Evolutionary conservation across 805 yeast species (phyloP).

Genomic region (Scheffersomyces ergatensis): DNA sequence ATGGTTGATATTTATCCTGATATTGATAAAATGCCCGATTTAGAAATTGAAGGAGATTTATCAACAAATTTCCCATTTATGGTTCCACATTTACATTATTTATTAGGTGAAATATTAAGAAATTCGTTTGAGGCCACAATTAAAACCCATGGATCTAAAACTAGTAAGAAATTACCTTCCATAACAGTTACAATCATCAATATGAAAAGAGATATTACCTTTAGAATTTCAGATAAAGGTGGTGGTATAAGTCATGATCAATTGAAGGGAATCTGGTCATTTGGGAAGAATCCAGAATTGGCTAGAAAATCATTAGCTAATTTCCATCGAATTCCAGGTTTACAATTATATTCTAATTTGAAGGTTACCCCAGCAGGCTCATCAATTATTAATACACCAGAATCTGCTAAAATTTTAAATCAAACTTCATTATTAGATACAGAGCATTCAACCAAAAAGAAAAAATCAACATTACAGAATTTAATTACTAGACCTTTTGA

Average conservation of each 20-base stretch:
- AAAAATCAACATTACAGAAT: constrained; percentile 55
- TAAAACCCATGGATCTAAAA: constrained; percentile 23
- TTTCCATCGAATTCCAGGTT: constrained; percentile 69
- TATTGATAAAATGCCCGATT: constrained; percentile 60
- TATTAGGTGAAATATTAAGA: constrained; percentile 83
- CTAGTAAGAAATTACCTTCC: constrained; percentile 54
- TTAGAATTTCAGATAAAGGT: constrained; percentile 84
- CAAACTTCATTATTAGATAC: constrained; percentile 39
- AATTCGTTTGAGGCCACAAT: constrained; percentile 85
- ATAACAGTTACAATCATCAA: constrained; percentile 74
- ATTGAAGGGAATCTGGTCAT: constrained; percentile 76
- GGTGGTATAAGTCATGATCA: constrained; percentile 74
- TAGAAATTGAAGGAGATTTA: constrained; percentile 71
- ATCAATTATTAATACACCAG: constrained; percentile 23
- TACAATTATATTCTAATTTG: constrained; percentile 42
- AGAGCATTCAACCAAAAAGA: constrained; percentile 23
- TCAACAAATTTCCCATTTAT: constrained; percentile 76
- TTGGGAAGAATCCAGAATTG: constrained; percentile 65
- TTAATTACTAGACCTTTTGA: constrained; percentile 73
- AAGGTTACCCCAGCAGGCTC: constrained; percentile 41
- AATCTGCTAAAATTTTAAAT: constrained; percentile 19
- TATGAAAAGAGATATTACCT: constrained; percentile 62
- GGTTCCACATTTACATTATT: constrained; percentile 80
- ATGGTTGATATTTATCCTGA: constrained; percentile 54
- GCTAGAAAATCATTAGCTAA: constrained; percentile 60